phyloP scores from a whole-genome alignment of 345 rosid species.

The Eucalyptus pauciflora region DNA sequence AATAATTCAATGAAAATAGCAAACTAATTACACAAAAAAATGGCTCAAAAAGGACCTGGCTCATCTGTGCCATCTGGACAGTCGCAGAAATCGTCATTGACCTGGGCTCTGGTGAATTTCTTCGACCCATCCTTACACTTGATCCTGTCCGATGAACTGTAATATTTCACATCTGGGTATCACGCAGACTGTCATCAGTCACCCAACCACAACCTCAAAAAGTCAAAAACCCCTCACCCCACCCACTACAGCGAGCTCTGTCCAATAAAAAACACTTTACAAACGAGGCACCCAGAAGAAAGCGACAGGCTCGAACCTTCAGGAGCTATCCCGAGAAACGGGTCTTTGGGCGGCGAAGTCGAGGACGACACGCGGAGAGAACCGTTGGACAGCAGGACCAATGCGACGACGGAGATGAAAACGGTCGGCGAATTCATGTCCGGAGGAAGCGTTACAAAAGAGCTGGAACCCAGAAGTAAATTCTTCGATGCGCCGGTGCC shows the following conservation, averaged over 20 bases:
- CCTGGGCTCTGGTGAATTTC: constrained; percentile 61
- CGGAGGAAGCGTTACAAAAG: neutral
- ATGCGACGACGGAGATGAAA: constrained; percentile 5
- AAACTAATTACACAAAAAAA: neutral
- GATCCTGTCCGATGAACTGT: constrained; percentile 50
- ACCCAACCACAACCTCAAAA: neutral
- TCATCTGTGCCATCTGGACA: constrained; percentile 90
- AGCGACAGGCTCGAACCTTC: constrained; percentile 34
- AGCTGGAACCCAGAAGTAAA: neutral
- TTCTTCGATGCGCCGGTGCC: neutral
- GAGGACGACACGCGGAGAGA: constrained; percentile 25
- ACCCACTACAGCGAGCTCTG: neutral
- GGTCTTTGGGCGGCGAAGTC: constrained; percentile 28
- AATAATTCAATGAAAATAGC: neutral
- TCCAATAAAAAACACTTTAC: neutral
- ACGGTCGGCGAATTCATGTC: constrained; percentile 22
- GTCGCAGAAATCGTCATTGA: constrained; percentile 94
- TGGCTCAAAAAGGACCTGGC: constrained; percentile 63
- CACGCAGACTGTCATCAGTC: neutral
- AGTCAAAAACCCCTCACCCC: neutral
- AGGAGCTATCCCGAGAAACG: constrained; percentile 75
- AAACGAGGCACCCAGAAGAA: neutral
- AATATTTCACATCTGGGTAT: constrained; percentile 60
- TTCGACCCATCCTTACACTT: constrained; percentile 82
- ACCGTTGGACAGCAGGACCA: neutral